A percentile compares a stretch with the other conserved stretches of the same genome.
phyloP scores from a whole-genome alignment of 768 basidiomycete species.

The Hygrocybe coccinea region DNA sequence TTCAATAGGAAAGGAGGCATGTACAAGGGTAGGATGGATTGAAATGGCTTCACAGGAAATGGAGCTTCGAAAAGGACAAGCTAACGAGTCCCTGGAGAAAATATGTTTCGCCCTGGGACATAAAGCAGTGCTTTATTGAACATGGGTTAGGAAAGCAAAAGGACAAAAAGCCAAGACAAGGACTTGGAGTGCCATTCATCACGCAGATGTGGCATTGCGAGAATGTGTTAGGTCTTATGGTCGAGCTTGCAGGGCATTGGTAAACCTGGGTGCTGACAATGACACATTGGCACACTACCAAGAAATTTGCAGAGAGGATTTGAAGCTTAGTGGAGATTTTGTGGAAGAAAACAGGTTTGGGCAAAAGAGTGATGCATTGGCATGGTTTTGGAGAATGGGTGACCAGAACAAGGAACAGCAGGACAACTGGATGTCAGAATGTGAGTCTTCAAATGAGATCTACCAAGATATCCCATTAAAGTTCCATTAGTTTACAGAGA shows the following conservation, averaged over 20 bases:
- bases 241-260: not conserved
- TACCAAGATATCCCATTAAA: no score
- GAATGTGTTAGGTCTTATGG: not conserved
- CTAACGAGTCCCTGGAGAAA: conserved; percentile 15
- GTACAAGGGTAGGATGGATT: not conserved
- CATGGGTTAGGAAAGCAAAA: not conserved
- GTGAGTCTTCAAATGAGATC: no score
- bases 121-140: conserved; percentile 5
- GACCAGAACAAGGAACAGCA: not conserved
- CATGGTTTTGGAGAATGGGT: not conserved
- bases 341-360: not conserved
- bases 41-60: conserved; percentile 4
- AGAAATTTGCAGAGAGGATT: not conserved
- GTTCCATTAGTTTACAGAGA: no score
- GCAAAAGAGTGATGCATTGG: not conserved
- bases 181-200: no score
- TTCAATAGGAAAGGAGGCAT: not conserved
- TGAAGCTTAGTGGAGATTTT: not conserved
- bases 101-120: conserved; percentile 6
- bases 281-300: not conserved
- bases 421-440: no score
- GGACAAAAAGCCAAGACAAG: not conserved
- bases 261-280: not conserved
- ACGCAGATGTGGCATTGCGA: not conserved
- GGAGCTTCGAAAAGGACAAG: conserved; percentile 9